phyloP scores from a whole-genome alignment of 441 rosid species.

The Isatis lusitanica region DNA sequence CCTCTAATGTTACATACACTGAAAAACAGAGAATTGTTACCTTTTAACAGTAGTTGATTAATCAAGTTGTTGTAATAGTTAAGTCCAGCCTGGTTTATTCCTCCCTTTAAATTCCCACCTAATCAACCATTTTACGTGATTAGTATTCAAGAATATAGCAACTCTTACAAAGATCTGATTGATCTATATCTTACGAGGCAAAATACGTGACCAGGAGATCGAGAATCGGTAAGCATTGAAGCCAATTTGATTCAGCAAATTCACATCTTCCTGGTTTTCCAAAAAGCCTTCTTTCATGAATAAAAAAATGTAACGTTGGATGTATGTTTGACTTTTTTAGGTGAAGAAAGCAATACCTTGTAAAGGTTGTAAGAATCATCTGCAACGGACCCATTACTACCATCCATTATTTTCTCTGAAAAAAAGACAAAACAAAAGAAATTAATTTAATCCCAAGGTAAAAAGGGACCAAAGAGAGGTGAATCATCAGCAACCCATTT shows the following conservation, averaged over 20 bases:
- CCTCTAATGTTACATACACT: neutral
- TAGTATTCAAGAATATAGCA: neutral
- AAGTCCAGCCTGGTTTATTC: slow-evolving; percentile 37
- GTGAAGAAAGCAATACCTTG: slow-evolving; percentile 38
- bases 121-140: neutral
- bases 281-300: neutral
- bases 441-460: neutral
- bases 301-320: neutral
- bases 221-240: slow-evolving; percentile 66
- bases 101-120: slow-evolving; percentile 40
- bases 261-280: slow-evolving; percentile 47
- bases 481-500: neutral
- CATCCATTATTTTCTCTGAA: slow-evolving; percentile 47
- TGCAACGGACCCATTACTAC: slow-evolving; percentile 52
- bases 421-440: neutral
- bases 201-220: slow-evolving; percentile 73
- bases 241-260: slow-evolving; percentile 51
- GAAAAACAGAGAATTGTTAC: slow-evolving; percentile 29
- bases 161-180: neutral
- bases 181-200: slow-evolving; percentile 46
- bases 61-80: slow-evolving; percentile 34
- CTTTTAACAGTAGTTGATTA: slow-evolving; percentile 43
- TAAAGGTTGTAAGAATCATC: slow-evolving; percentile 49
- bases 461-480: neutral
- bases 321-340: neutral